Conservation (phyloP, 2,329 filamentous ascomycete genomes). For the Talaromyces sp. region DNA sequence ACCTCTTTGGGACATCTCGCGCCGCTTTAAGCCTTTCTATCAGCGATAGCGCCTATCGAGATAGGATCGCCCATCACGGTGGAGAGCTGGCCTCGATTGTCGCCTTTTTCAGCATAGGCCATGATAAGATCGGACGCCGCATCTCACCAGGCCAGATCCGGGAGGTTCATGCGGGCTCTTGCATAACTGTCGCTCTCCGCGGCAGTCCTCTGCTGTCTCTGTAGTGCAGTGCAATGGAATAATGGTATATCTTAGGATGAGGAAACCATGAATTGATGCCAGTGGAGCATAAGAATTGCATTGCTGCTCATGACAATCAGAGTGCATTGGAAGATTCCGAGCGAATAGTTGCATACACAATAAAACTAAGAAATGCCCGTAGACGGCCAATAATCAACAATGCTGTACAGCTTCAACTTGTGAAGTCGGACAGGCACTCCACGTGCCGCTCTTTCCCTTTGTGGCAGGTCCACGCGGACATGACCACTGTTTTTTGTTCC, state of each 20-base stretch:
- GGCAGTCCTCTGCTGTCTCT: background rate
- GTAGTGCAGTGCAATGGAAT: background rate
- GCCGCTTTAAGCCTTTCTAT: conserved; percentile 4
- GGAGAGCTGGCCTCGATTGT: background rate
- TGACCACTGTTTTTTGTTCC: background rate
- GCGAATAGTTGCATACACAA: too few species aligned
- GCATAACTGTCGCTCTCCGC: background rate
- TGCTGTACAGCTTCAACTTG: background rate
- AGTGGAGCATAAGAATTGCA: too few species aligned
- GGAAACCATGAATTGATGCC: too few species aligned
- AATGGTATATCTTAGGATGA: background rate
- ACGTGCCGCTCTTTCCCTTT: conserved; percentile 3
- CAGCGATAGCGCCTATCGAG: background rate
- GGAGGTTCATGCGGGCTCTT: conserved; percentile 9
- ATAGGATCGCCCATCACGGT: background rate
- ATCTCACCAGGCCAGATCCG: conserved; percentile 5
- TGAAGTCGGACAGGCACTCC: background rate
- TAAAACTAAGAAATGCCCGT: too few species aligned
- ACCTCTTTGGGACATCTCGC: background rate
- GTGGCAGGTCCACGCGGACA: conserved; percentile 10
- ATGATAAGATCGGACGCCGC: background rate
- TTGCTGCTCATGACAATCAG: background rate
- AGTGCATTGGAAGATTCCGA: background rate
- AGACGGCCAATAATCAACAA: background rate
- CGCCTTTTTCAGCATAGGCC: background rate